Evolutionary conservation across 768 basidiomycete species (phyloP).

Genomic region (Boletus reticulatus): DNA sequence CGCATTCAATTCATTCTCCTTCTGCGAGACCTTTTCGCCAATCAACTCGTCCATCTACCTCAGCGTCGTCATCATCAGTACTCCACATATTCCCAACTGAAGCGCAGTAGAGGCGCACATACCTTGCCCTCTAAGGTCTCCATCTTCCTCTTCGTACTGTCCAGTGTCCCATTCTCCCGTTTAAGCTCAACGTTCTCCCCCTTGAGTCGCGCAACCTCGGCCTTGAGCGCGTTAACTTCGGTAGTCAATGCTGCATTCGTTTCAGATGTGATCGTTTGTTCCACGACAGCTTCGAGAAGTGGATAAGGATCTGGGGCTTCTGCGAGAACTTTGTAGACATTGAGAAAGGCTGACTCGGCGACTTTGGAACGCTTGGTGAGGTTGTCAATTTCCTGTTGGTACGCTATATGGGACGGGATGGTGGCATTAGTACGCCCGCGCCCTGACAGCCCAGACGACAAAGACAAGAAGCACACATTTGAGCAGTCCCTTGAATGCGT

Average conservation of each 20-base stretch:
- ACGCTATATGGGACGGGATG: constrained; percentile 48
- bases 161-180: constrained; percentile 62
- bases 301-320: constrained; percentile 99
- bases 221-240: constrained; percentile 75
- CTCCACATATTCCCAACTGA: neutral
- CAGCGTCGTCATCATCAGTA: constrained; percentile 2
- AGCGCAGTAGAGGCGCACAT: constrained; percentile 9
- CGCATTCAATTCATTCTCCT: constrained; percentile 95
- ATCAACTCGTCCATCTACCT: constrained; percentile 94
- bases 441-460: neutral
- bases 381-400: constrained; percentile 95
- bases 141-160: constrained; percentile 70
- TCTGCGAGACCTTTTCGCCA: constrained; percentile 82
- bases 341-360: constrained; percentile 95
- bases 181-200: constrained; percentile 84
- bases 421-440: no score
- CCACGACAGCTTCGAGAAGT: constrained; percentile 90
- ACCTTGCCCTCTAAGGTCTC: constrained; percentile 87
- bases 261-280: constrained; percentile 84
- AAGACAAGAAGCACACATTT: constrained; percentile 63
- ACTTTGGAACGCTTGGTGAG: constrained; percentile 90
- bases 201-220: constrained; percentile 66
- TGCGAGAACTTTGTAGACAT: constrained; percentile 92
- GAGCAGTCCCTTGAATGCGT: constrained; percentile 84
- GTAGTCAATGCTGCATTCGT: constrained; percentile 35